Base-by-base conservation (phyloP, 2,329 filamentous ascomycete genomes). In the Diplodia sapinea region DNA sequence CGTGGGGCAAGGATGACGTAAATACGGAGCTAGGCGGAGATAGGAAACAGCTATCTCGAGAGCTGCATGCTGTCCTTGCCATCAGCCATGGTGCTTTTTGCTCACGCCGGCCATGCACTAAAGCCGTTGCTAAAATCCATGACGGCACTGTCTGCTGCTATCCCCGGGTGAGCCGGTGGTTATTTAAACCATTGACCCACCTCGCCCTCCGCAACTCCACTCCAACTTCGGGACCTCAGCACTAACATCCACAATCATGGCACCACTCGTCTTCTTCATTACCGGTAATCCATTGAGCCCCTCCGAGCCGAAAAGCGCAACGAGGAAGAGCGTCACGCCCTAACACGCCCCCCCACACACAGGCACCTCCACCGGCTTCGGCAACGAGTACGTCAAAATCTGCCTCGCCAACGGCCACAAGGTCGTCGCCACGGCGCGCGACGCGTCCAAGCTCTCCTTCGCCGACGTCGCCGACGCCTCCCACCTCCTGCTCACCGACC, bases 401-500 rank as follows among this genome's bases (percentile, higher is more conserved):
- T 50, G 43, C 43, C 59, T 63, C 8, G 59, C 59, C 15, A 31
- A 31, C 9, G 81, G 81, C 61, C 80, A 83, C 68, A 74, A 79
- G 59, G 81, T 81, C 40, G 77, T 82, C 51, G 81, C 82, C 17
- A 83, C 82, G 5, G 81, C 81, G 26, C 79, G 81, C 64, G 79
- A 82, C 74, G 78, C 33, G 75, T 78, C 40, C 15, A 66, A 36
- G 3, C 52, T 59, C 78, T 82, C 82, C 69, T 77, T 63, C 87
- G 2, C 71, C 83, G 79, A 83, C 15, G 80, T 88, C 15, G 86
- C 89, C 70, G 0, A 84, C 82, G 31, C 8, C 1, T 15, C 29
- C 4, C 3, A 31, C 29, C 2, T 70, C 83, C 2, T 47, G 15
- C 40, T 47, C 40, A 15, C 17, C 17, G 80, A 83, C 13, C 80